A percentile compares a stretch with the other conserved stretches of the same genome.
Evolutionary conservation across 176 grass and related monocot genomes (phyloP).

Genomic region (Triticum turgidum): DNA sequence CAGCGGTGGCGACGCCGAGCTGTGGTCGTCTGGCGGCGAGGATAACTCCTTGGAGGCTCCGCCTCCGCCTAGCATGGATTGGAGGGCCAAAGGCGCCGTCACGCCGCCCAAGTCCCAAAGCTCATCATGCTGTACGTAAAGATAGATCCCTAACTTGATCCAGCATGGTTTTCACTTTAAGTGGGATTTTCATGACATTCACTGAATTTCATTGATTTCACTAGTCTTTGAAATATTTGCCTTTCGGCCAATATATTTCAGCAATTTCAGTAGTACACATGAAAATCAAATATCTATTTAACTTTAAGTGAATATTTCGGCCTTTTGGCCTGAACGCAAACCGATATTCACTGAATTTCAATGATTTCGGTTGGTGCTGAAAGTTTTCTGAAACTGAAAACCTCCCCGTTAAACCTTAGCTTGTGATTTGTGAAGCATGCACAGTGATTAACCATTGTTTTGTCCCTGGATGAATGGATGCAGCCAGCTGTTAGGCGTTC

Average conservation of each 20-base stretch:
- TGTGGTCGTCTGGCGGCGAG: neutral
- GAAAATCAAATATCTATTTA: too few species aligned
- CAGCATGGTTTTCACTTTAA: too few species aligned
- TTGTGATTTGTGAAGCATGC: neutral
- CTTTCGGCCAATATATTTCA: too few species aligned
- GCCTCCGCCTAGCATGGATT: slow-evolving; percentile 28
- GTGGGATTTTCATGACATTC: too few species aligned
- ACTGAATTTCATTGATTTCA: too few species aligned
- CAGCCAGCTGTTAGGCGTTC: slow-evolving; percentile 60
- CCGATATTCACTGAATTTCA: too few species aligned
- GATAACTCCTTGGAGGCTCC: neutral
- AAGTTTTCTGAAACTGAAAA: too few species aligned
- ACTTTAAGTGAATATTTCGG: too few species aligned
- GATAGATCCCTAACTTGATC: neutral
- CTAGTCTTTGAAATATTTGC: too few species aligned
- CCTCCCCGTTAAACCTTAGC: neutral
- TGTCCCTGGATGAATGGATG: neutral
- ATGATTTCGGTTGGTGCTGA: too few species aligned
- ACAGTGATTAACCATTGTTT: neutral
- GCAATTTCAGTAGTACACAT: too few species aligned
- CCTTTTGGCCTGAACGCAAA: too few species aligned
- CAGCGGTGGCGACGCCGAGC: neutral
- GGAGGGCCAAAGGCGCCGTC: slow-evolving; percentile 27
- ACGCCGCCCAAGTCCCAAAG: slow-evolving; percentile 27
- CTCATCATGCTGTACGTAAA: slow-evolving; percentile 6